phyloP scores from a whole-genome alignment of 2,329 filamentous ascomycete genomes.

The Apiospora marii region DNA sequence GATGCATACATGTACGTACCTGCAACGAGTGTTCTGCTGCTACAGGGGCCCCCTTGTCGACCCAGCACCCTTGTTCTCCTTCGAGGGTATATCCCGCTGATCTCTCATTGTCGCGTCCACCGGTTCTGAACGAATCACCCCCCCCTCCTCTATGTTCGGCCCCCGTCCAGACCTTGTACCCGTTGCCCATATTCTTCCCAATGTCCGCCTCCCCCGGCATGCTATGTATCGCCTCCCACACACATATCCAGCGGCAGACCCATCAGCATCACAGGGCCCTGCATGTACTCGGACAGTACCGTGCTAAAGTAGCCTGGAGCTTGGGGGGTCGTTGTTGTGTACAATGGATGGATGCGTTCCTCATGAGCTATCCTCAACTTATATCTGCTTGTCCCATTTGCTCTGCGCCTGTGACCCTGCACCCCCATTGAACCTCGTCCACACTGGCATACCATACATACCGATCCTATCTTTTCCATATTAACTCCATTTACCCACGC shows the following conservation, averaged over 20 bases:
- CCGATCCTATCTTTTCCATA: constrained; percentile 45
- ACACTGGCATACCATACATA: constrained; percentile 43
- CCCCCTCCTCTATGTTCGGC: constrained; percentile 35
- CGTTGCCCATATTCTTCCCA: constrained; percentile 25
- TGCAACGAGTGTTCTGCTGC: constrained; percentile 28
- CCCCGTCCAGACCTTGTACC: constrained; percentile 37
- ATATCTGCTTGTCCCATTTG: constrained; percentile 44
- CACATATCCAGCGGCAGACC: constrained; percentile 27
- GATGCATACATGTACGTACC: constrained; percentile 21
- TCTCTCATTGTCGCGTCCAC: constrained; percentile 35
- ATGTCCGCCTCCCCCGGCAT: constrained; percentile 25
- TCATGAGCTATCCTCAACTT: constrained; percentile 42
- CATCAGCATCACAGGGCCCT: constrained; percentile 27
- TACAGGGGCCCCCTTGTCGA: constrained; percentile 35
- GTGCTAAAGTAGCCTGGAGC: constrained; percentile 19
- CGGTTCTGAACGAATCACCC: constrained; percentile 33
- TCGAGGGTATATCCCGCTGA: constrained; percentile 40
- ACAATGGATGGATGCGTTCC: constrained; percentile 30
- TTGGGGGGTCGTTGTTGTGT: constrained; percentile 10
- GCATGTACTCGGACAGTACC: constrained; percentile 30
- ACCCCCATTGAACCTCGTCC: constrained; percentile 45
- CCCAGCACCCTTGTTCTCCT: constrained; percentile 33
- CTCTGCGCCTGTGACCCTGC: constrained; percentile 39
- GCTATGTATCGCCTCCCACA: constrained; percentile 29
- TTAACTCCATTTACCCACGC: constrained; percentile 53